Base-by-base conservation (phyloP, 225 moss, liverwort and hornwort species). In the Physcomitrellopsis africana region DNA sequence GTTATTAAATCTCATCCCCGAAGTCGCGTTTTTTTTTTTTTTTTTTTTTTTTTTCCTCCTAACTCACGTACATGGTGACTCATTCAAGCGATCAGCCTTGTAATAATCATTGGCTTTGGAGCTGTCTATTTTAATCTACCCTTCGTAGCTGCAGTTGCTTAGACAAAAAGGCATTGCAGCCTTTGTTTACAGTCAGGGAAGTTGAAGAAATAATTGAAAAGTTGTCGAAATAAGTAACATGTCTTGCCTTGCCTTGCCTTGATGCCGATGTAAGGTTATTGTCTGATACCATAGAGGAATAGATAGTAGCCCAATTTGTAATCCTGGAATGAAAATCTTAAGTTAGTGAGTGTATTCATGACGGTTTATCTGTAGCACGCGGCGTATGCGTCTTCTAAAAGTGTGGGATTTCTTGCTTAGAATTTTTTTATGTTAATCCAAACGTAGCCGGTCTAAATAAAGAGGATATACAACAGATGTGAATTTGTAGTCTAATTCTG, bases 201-300 rank as follows among this genome's bases (percentile, higher is more conserved):
- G 51, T 20, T 43, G 14, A 44, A 20, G 44, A 60, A 22, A 46
- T 51, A 26, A 19, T 61, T 19, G 47, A 65, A 60, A 32, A 54
- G 41, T 66, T 15, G 22, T 60, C 32, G 47, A 67, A 55, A 29
- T 18, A 44, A n/a, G 48, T 17, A 76, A 51, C 15, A 20, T 68
- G 43, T 18, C 22, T 20, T 64, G 24, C 1, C 24, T 24, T 64
- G 24, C 1, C 24, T 24, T 24, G 59, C 16, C 67, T 0, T 67
- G 53, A 22, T 54, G 19, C 54, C 19, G n/a, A 49, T n/a, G 7
- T 17, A 14, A 56, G 29, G 76, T 67, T 68, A 9, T 29, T 72
- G 63, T 19, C 14, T 17, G 22, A 72, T 76, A 8, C 49, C 59
- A 68, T 83, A 22, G 41, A 18, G 75, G 41, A 19, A 48, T 46